Conservation (phyloP, 768 basidiomycete species). For the Clitopilus passeckerianus region DNA sequence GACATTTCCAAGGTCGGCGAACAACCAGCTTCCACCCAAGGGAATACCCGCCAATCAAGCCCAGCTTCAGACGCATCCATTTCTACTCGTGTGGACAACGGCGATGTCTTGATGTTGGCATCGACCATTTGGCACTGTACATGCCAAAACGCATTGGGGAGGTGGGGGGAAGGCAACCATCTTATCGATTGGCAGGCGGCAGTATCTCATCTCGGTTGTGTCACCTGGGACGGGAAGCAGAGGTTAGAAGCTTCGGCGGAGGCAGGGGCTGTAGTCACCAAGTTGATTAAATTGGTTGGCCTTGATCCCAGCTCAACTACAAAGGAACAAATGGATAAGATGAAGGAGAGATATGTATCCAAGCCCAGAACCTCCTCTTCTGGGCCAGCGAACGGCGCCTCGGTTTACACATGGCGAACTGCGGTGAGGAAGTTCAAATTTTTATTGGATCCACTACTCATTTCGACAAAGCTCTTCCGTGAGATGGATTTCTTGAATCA, state of each 20-base stretch:
- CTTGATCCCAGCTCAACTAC: background rate
- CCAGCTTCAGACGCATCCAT: too few relatives aligned
- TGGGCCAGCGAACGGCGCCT: background rate
- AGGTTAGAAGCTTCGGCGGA: background rate
- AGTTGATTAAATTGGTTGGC: background rate
- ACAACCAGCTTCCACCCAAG: background rate
- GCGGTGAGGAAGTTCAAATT: background rate
- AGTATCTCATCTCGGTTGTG: background rate
- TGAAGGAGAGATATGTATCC: background rate
- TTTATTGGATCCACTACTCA: background rate
- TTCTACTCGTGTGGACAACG: too few relatives aligned
- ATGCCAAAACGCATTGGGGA: too few relatives aligned
- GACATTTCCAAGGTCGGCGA: background rate
- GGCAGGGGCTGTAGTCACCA: background rate
- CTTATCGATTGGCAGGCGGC: too few relatives aligned
- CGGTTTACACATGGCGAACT: background rate
- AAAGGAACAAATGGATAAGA: background rate
- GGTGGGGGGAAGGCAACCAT: too few relatives aligned
- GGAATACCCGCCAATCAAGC: too few relatives aligned
- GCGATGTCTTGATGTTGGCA: too few relatives aligned
- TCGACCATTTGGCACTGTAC: too few relatives aligned
- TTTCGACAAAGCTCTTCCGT: background rate
- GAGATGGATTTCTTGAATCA: background rate
- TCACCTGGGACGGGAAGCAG: background rate
- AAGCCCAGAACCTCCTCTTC: background rate